Percentiles rank a stretch among this genome's conserved stretches.
phyloP scores from a whole-genome alignment of 2,329 filamentous ascomycete genomes.

The Alternaria consortialis region DNA sequence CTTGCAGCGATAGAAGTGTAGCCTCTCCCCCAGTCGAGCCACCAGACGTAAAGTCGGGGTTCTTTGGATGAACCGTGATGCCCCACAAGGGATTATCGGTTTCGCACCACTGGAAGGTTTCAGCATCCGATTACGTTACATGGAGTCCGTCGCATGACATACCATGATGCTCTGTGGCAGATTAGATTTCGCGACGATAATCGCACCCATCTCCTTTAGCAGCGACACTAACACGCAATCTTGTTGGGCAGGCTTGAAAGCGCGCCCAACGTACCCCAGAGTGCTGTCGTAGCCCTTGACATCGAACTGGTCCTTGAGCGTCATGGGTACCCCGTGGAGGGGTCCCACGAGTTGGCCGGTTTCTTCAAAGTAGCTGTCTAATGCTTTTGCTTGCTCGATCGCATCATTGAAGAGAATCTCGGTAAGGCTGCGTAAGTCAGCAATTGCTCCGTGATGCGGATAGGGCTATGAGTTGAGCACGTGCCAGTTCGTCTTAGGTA shows the following conservation, averaged over 20 bases:
- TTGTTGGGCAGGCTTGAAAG: conserved; percentile 59
- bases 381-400: conserved; percentile 50
- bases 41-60: conserved; percentile 63
- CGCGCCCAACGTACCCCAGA: conserved; percentile 72
- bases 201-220: conserved; percentile 62
- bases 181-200: conserved; percentile 62
- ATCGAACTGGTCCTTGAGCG: conserved; percentile 61
- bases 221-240: conserved; percentile 66
- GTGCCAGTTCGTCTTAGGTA: conserved; percentile 52
- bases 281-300: conserved; percentile 58
- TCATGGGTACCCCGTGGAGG: conserved; percentile 59
- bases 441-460: conserved; percentile 60
- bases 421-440: conserved; percentile 52
- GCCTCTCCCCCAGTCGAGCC: conserved; percentile 69
- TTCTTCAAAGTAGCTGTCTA: conserved; percentile 52
- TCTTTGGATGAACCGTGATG: conserved; percentile 66
- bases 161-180: conserved; percentile 66
- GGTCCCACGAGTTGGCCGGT: conserved; percentile 54
- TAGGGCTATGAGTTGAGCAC: conserved; percentile 56
- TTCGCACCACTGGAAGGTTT: conserved; percentile 62
- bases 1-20: conserved; percentile 63
- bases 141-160: not conserved
- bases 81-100: conserved; percentile 70
- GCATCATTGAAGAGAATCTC: conserved; percentile 60
- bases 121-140: not conserved